Percentiles rank a stretch among this genome's conserved stretches.
Conservation (phyloP, 2,329 filamentous ascomycete species). For the Claviceps fusiformis region DNA sequence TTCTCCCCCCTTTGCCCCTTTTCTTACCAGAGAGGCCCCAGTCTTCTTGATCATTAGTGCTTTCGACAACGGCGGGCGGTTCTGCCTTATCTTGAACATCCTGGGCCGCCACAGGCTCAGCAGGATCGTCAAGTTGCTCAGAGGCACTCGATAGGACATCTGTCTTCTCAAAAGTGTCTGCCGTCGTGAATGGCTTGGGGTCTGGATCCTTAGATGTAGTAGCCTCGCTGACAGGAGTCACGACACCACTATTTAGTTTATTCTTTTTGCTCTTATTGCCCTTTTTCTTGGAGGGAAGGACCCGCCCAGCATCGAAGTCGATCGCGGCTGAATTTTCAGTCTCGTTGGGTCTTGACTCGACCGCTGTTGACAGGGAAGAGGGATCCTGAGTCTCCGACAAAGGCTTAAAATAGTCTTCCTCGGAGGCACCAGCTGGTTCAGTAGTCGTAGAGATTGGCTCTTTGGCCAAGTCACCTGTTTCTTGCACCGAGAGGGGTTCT, state of each 20-base stretch:
- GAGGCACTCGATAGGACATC: background rate
- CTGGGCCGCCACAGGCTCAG: background rate
- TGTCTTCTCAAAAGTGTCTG: background rate
- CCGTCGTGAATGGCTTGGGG: background rate
- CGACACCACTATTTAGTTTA: background rate
- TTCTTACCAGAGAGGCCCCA: conserved; percentile 25
- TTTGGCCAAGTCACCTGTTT: too few species aligned
- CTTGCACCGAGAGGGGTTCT: background rate
- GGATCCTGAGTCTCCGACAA: background rate
- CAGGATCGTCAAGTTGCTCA: background rate
- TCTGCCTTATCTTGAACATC: background rate
- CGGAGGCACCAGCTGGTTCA: background rate
- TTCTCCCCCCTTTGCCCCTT: conserved; percentile 28
- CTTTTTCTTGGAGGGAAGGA: conserved; percentile 1
- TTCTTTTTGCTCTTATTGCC: conserved; percentile 2
- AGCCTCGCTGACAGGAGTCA: background rate
- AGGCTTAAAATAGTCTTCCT: background rate
- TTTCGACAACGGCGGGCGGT: conserved; percentile 3
- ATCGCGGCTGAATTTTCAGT: background rate
- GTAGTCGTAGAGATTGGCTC: background rate
- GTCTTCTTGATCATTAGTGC: conserved; percentile 8
- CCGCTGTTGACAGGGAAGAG: background rate
- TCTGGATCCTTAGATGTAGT: background rate
- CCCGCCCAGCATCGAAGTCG: conserved; percentile 1
- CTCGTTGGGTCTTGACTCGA: background rate